Conservation (phyloP, 1,284 basidiomycete genomes). For the Fomes fomentarius region DNA sequence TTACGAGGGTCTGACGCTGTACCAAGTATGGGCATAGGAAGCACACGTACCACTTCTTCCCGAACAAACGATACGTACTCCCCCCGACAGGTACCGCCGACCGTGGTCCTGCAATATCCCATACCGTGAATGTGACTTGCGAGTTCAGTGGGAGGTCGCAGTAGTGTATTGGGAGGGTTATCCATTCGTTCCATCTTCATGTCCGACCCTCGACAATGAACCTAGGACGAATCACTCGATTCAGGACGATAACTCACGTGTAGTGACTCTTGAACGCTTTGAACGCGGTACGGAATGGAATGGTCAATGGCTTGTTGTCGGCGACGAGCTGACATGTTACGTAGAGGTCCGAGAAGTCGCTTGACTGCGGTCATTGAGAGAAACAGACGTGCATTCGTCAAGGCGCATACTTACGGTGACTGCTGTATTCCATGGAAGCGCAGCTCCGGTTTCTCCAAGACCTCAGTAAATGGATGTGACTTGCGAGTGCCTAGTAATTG, state of each 20-base stretch:
- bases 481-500: slow-evolving; percentile 82
- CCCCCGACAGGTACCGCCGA: slow-evolving; percentile 84
- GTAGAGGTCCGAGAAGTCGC: slow-evolving; percentile 87
- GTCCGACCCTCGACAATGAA: neutral
- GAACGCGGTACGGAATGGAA: slow-evolving; percentile 90
- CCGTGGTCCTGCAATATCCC: slow-evolving; percentile 87
- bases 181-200: slow-evolving; percentile 92
- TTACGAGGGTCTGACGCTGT: neutral
- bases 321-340: slow-evolving; percentile 90
- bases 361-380: slow-evolving; percentile 40
- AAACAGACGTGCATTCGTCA: slow-evolving; percentile 9
- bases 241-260: slow-evolving; percentile 50
- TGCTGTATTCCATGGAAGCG: slow-evolving; percentile 77
- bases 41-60: slow-evolving; percentile 78
- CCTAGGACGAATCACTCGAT: neutral
- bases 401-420: slow-evolving; percentile 57
- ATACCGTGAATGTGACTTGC: slow-evolving; percentile 92
- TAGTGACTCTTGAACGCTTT: slow-evolving; percentile 89
- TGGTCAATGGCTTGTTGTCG: slow-evolving; percentile 91
- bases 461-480: slow-evolving; percentile 71
- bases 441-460: slow-evolving; percentile 78
- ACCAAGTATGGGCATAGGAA: neutral
- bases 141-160: slow-evolving; percentile 88
- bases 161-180: slow-evolving; percentile 89
- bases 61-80: slow-evolving; percentile 88